Base-by-base conservation (phyloP, 1,284 basidiomycete species). In the Marasmius fiardii region DNA sequence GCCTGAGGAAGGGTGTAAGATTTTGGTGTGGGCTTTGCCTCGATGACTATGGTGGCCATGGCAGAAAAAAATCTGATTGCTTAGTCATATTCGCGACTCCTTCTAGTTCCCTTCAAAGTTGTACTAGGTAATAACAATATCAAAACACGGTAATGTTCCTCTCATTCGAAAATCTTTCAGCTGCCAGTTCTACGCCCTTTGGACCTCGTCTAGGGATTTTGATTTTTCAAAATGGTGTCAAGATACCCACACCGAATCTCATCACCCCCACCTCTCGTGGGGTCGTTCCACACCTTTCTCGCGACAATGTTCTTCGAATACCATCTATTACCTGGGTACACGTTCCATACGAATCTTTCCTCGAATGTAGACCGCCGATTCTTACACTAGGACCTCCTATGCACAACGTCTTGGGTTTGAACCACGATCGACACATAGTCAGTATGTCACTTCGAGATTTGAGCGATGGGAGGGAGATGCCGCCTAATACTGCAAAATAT, bases 321-420 rank as follows among this genome's bases (percentile, higher is more conserved):
- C 65, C 71, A 6, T 76, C 81, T 0, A 77, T 88, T 31, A 74
- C 68, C 57, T 88, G 85, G 80, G 70, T 89, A 0, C 77, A 88
- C 60, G 68, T 90, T 0, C 82, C 89, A 0, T 90, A 91, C 63
- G 91, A 93, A 70, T 81, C 85, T 24, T 92, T 92, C 91, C 92
- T 67, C 79, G 89, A 77, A n/a, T 14, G 26, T 24, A 26, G 58
- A 53, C 50, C 51, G 34, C 53, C 62, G 58, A 47, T 64, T 34
- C 26, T 39, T 56, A 23, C 45, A 26, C 44, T 53, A 43, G 35
- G 31, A 31, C 21, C 14, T 16, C 23, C 47, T 8, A 14, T 31
- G 4, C 47, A 49, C 16, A 26, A 49, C 14, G n/a, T 51, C 18
- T 44, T 53, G 44, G 43, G 28, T 43, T 37, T 43, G 39, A 35